These are phyloP conservation scores for Monocercomonoides exilis DNA, from an alignment of 78 protist species.

Conservation along the genomic window DNA sequence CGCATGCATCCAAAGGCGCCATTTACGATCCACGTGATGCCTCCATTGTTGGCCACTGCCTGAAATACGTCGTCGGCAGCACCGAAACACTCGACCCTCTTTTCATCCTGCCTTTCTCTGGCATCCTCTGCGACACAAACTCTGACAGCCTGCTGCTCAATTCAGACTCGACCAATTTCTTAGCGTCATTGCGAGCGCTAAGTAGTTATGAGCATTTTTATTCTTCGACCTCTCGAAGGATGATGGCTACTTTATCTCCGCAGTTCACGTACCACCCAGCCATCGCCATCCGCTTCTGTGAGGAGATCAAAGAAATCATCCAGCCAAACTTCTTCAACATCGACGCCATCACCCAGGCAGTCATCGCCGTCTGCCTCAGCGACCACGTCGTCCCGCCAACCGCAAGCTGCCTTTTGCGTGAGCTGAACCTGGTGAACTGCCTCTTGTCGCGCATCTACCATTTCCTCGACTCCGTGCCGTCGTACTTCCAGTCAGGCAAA, in stretches of 20 bases:
- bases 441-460: not conserved
- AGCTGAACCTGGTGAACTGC: not conserved
- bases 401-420: not conserved
- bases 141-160: not conserved
- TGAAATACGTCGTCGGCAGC: no score
- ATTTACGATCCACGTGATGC: no score
- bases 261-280: not conserved
- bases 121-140: not conserved
- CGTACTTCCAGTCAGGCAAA: no score
- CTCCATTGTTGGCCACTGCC: no score
- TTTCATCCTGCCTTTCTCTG: not conserved
- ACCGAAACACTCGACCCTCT: no score
- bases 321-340: not conserved
- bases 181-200: no score
- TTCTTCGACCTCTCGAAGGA: no score
- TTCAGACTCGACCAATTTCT: not conserved
- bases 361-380: not conserved
- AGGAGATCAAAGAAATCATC: not conserved
- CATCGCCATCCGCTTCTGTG: not conserved
- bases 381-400: not conserved
- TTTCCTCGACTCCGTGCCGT: not conserved
- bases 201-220: no score
- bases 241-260: not conserved
- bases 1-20: no score
- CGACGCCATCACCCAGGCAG: not conserved